phyloP scores from a whole-genome alignment of 441 rosid genomes.

The Jatropha multifida region DNA sequence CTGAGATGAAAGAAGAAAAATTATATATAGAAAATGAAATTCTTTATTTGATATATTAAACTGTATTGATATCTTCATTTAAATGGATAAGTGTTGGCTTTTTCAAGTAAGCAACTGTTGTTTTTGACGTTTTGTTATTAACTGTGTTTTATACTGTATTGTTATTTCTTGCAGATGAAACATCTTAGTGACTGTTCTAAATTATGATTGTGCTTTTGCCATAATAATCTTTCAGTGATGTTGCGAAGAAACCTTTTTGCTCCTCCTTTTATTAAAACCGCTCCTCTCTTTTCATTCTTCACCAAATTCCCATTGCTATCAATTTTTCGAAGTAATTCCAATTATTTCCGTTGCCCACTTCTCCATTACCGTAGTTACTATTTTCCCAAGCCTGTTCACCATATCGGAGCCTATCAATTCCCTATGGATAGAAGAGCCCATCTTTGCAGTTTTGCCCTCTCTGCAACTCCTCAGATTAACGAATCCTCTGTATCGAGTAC shows the following conservation, averaged over 20 bases:
- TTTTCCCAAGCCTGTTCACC: background rate
- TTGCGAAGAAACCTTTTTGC: slow-evolving; percentile 19
- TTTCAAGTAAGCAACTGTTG: background rate
- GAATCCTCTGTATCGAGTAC: slow-evolving; percentile 26
- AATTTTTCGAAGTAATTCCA: slow-evolving; percentile 11
- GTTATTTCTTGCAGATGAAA: background rate
- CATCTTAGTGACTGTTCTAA: background rate
- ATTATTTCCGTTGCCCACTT: background rate
- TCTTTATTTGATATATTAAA: no score
- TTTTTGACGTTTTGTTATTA: background rate
- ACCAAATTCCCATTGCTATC: slow-evolving; percentile 22
- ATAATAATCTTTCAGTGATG: slow-evolving; percentile 19
- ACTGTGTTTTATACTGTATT: background rate
- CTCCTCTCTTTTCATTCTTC: slow-evolving; percentile 20
- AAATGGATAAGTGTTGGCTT: background rate
- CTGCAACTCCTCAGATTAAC: slow-evolving; percentile 28
- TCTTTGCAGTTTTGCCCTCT: slow-evolving; percentile 32
- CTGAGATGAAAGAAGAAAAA: no score
- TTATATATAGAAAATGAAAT: no score
- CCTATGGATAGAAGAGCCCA: slow-evolving; percentile 23
- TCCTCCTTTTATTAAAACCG: background rate
- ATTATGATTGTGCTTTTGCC: background rate
- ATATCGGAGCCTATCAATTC: slow-evolving; percentile 10
- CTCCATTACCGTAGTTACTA: slow-evolving; percentile 1
- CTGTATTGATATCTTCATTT: no score